Base-by-base conservation (phyloP, 2,329 filamentous ascomycete species). In the Verticillium albo-atrum region DNA sequence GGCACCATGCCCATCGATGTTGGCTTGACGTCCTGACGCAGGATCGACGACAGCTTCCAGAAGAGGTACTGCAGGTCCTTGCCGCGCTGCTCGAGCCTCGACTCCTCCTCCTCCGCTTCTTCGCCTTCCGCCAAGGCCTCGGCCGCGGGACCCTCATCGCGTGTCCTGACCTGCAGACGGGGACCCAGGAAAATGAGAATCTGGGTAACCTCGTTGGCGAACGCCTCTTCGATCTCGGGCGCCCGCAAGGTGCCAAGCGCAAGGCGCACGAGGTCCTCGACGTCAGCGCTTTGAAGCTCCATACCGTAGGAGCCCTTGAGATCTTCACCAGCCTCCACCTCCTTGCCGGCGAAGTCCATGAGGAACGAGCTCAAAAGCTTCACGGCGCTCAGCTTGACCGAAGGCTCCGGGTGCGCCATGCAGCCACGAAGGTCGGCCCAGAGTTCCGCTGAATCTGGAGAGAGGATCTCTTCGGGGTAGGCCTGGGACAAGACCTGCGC, bases 141-240 rank as follows among this genome's bases (percentile, higher is more conserved):
- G 71, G 82, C 82, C 60, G 63, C 60, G 2, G 68, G 64, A n/a
- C 42, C 42, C 26, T 71, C 68, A 12, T 69, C 66, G 20, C 60
- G 61, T 14, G 61, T 59, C 28, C 60, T 62, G 53, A 65, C 58
- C 2, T 77, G 74, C 15, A 86, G 73, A 60, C 80, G 80, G 25
- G 77, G 85, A 50, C 88, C 91, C 0, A 99, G 79, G 78, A 96
- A 96, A 37, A 94, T 82, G 35, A 97, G 79, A 63, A 97, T 92
- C 64, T 92, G 89, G 4, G 91, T 86, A 14, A 87, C 87, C 70
- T 96, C 91, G 50, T 85, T 81, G 1, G 90, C 90, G n/a, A 98
- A 79, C 10, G 86, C 82, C 68, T 95, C 89, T 17, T 88, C 87
- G 7, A 94, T 75, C 51, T 53, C 82, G 0, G 83, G 80, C 0